Evolutionary conservation across 192 early-diverging fungal species (phyloP), one percentile per base, ranked within the genome.

Genomic region (Entophlyctis helioformis): DNA sequence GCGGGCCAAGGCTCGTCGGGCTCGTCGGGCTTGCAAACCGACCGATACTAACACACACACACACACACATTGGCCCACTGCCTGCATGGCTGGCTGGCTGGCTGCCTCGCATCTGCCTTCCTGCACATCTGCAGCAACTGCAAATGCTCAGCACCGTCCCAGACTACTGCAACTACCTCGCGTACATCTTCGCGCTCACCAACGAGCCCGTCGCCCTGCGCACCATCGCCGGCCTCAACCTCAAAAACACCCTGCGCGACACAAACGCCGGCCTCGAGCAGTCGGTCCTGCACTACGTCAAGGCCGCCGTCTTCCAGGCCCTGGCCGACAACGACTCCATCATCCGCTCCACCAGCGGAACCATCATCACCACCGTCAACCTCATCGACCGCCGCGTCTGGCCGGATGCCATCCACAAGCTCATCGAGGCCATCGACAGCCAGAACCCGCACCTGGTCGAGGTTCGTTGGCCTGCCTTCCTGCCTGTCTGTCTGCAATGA

Each of bases 121-220:
- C n/a, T n/a, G n/a, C n/a, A n/a, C n/a, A 22, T 34, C 23, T 36
- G 26, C 38, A 69, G 64, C 57, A 62, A 54, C 48, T 72, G 15
- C 48, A 59, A 1, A 20, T 28, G 16, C 57, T 60, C 53, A 42
- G 27, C 11, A 38, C 39, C 18, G 29, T 89, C 13, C 81, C 86
- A 5, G 87, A 92, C 59, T 96, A 86, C 74, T 78, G 83, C 60
- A 86, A 80, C 59, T 95, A 93, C 71, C 74, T 96, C 27, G 76
- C 82, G 42, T 87, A 84, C 53, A 82, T 97, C 49, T 70, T 96
- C 50, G 80, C 89, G 1, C 56, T 40, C n/a, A 27, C 25, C 5
- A 42, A 69, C 46, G 66, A 89, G 60, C 68, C 75, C 39, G 67
- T 80, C 33, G 71, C 83, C 54, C 57, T 72, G 44, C 82, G 95